These are phyloP conservation scores for Pseudogymnoascus sp. DNA, from an alignment of 2,329 filamentous ascomycete genomes.

Conservation along the genomic window DNA sequence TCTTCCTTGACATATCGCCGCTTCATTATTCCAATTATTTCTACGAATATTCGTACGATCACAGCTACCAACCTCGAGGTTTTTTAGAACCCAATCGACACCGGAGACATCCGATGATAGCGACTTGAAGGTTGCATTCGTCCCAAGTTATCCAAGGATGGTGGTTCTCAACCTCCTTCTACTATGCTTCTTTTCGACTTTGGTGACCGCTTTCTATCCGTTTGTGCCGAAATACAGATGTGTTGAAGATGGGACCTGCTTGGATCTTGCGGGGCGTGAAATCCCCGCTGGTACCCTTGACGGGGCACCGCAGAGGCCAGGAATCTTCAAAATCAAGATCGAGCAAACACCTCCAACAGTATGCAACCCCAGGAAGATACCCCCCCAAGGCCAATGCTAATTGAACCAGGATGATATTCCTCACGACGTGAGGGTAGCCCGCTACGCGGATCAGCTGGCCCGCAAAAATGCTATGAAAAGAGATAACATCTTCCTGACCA, in stretches of 20 bases:
- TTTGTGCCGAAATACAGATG: conserved; percentile 23
- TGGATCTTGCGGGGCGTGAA: conserved; percentile 5
- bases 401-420: conserved; percentile 6
- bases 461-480: conserved; percentile 18
- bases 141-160: conserved; percentile 18
- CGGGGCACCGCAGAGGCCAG: conserved; percentile 3
- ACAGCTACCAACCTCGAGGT: conserved; percentile 2
- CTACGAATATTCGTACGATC: not conserved
- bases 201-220: conserved; percentile 22
- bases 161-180: conserved; percentile 14
- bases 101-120: conserved; percentile 2
- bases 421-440: conserved; percentile 18
- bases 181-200: conserved; percentile 15
- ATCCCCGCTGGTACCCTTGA: conserved; percentile 9
- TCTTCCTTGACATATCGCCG: not conserved
- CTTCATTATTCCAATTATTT: conserved; percentile 7
- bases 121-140: not conserved
- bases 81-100: not conserved
- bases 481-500: conserved; percentile 20
- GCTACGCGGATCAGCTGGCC: conserved; percentile 18
- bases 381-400: not conserved
- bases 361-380: not conserved
- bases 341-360: conserved; percentile 9
- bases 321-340: conserved; percentile 12
- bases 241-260: conserved; percentile 15